Percentiles rank a stretch among this genome's conserved stretches.
Evolutionary conservation across 2,329 filamentous ascomycete genomes (phyloP).

Genomic region (Cordyceps farinosa): DNA sequence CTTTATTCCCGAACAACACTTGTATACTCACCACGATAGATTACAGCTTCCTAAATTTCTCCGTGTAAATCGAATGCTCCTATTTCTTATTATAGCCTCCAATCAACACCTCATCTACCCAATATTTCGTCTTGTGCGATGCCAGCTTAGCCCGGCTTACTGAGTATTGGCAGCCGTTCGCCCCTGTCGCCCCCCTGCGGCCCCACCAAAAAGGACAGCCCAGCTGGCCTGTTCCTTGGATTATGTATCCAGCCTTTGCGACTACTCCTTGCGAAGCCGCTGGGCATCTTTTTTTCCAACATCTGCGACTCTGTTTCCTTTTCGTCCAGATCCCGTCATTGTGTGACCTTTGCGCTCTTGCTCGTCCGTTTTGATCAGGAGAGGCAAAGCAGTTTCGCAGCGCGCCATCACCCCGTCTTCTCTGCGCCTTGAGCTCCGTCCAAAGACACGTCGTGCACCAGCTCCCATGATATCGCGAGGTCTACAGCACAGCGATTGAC

Average conservation of each 20-base stretch:
- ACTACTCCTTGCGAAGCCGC: conserved; percentile 6
- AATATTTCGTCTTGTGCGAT: neutral
- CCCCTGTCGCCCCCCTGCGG: conserved; percentile 5
- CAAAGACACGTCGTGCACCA: conserved; percentile 17
- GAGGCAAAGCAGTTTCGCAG: neutral
- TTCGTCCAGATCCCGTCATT: neutral
- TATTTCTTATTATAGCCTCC: too few relatives aligned
- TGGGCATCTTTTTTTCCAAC: neutral
- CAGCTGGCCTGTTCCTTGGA: conserved; percentile 1
- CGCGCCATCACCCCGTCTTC: neutral
- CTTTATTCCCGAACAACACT: neutral
- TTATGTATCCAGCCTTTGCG: conserved; percentile 8
- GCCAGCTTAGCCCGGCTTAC: neutral
- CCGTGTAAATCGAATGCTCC: too few relatives aligned
- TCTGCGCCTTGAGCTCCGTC: neutral
- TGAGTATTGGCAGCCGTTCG: neutral
- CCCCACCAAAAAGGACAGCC: conserved; percentile 9
- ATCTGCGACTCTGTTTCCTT: neutral
- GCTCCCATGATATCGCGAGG: conserved; percentile 16
- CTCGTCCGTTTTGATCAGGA: neutral
- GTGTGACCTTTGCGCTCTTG: neutral
- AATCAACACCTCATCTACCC: neutral
- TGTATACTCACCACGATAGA: neutral
- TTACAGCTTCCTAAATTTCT: too few relatives aligned
- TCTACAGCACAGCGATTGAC: conserved; percentile 12